A percentile compares a stretch with the other conserved stretches of the same genome.
phyloP scores from a whole-genome alignment of 192 early-diverging fungal genomes.

The Radiomyces spectabilis region DNA sequence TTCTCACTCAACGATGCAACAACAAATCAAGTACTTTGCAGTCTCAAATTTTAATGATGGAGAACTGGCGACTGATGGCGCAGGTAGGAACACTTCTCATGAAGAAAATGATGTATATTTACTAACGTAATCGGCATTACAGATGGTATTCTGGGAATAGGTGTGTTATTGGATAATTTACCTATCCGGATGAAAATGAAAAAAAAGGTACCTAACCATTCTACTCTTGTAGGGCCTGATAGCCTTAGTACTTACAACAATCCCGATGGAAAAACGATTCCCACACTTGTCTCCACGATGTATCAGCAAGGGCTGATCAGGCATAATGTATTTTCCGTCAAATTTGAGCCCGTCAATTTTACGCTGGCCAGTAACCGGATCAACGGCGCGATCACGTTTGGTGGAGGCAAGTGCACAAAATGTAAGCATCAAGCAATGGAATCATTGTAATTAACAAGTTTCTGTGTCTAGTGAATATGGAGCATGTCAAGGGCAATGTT shows the following conservation, averaged over 20 bases:
- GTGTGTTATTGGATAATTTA: background rate
- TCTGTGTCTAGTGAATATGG: constrained; percentile 5
- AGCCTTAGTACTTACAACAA: constrained; percentile 13
- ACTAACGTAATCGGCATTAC: background rate
- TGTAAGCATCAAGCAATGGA: background rate
- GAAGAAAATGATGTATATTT: background rate
- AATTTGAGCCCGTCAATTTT: constrained; percentile 9
- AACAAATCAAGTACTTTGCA: constrained; percentile 24
- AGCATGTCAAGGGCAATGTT: constrained; percentile 3
- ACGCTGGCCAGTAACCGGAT: background rate
- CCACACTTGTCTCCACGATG: constrained; percentile 21
- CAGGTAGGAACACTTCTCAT: background rate
- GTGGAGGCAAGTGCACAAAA: constrained; percentile 9
- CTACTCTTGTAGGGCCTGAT: constrained; percentile 24
- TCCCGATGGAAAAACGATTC: constrained; percentile 2
- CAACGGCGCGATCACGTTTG: constrained; percentile 22
- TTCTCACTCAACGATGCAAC: too few species aligned
- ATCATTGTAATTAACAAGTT: too few species aligned
- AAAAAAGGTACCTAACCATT: too few species aligned
- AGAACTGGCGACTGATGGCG: constrained; percentile 17
- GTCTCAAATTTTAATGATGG: constrained; percentile 27
- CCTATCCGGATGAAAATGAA: background rate
- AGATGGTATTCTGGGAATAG: constrained; percentile 16
- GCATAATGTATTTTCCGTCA: constrained; percentile 19
- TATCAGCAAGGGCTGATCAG: constrained; percentile 7